Percentiles rank a stretch among this genome's conserved stretches.
Evolutionary conservation across 495 filamentous ascomycete genomes (phyloP).

Genomic region (Trichoderma parareesei): DNA sequence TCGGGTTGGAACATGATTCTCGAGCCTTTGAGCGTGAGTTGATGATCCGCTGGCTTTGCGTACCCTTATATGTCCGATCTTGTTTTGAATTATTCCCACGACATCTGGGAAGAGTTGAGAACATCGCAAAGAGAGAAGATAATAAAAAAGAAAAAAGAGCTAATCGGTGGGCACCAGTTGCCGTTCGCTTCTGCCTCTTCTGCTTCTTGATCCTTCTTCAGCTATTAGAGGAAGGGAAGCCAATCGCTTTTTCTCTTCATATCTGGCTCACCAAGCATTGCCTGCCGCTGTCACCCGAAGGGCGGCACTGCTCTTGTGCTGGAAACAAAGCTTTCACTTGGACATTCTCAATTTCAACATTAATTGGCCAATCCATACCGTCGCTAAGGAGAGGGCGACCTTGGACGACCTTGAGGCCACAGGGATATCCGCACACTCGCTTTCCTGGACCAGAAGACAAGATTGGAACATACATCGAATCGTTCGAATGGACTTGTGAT

Average conservation of each 20-base stretch:
- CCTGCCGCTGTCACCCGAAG: background rate
- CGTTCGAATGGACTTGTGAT: background rate
- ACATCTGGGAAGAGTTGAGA: background rate
- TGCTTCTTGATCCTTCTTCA: background rate
- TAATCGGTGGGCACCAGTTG: slow-evolving; percentile 8
- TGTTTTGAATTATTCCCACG: background rate
- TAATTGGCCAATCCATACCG: background rate
- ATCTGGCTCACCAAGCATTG: background rate
- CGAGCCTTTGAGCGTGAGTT: slow-evolving; percentile 3
- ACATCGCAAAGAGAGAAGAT: background rate
- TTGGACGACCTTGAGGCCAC: background rate
- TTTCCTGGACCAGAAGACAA: background rate
- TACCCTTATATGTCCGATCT: background rate
- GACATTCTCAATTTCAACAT: background rate
- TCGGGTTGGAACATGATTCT: slow-evolving; percentile 6
- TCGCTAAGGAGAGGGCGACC: background rate
- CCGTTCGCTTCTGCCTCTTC: slow-evolving; percentile 1
- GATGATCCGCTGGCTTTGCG: background rate
- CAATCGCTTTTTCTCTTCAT: background rate
- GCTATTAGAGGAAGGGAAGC: background rate
- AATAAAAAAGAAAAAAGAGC: background rate
- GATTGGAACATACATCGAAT: background rate
- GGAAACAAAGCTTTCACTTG: background rate
- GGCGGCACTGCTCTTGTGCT: background rate
- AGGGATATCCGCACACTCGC: background rate